These are phyloP conservation scores for Helichrysum umbraculigerum DNA, from an alignment of 129 eudicot genomes.

Conservation along the genomic window DNA sequence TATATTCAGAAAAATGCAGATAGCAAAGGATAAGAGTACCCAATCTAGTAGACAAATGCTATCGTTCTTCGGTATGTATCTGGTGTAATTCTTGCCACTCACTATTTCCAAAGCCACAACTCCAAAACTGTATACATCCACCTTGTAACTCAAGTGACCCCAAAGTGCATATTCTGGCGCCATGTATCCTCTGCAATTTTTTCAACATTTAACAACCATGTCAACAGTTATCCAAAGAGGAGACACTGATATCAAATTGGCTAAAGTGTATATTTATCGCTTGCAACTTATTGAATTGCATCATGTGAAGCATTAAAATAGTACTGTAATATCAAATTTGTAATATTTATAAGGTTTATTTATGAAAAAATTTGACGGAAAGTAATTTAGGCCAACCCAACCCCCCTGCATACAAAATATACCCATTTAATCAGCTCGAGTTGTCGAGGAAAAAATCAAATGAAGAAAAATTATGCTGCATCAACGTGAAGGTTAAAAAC, in stretches of 20 bases:
- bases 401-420: too few relatives aligned
- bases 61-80: constrained; percentile 34
- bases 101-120: constrained; percentile 50
- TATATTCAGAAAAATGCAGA: not conserved
- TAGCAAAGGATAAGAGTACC: constrained; percentile 27
- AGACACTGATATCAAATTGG: too few relatives aligned
- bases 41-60: constrained; percentile 48
- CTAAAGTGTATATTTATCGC: too few relatives aligned
- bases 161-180: constrained; percentile 8
- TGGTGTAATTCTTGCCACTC: constrained; percentile 45
- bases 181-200: constrained; percentile 37
- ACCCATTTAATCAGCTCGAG: too few relatives aligned
- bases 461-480: not conserved
- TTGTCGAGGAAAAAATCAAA: not conserved
- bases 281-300: too few relatives aligned
- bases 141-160: constrained; percentile 51
- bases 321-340: too few relatives aligned
- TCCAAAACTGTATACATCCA: constrained; percentile 55
- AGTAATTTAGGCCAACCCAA: too few relatives aligned
- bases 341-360: too few relatives aligned
- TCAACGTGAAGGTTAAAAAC: not conserved
- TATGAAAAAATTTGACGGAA: too few relatives aligned
- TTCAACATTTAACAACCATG: constrained; percentile 12
- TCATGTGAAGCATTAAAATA: too few relatives aligned
- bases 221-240: not conserved